Evolutionary conservation across 1,284 basidiomycete species (phyloP), one percentile per base, ranked within the genome.

Genomic region (Trametes versicolor): DNA sequence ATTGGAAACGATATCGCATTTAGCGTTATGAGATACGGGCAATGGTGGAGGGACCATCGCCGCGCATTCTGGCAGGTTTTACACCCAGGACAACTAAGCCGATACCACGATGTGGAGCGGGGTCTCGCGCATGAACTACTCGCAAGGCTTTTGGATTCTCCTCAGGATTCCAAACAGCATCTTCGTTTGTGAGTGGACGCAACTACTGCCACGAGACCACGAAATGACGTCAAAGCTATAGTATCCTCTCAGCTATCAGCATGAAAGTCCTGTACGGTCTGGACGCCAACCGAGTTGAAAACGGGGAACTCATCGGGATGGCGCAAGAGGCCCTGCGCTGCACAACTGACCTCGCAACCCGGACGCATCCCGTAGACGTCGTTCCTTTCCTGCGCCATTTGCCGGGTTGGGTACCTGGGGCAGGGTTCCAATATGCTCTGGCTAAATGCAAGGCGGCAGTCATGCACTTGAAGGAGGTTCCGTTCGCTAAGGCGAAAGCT

Each of bases 201-300:
- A 13, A 7, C 32, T 21, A 6, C 29, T 19, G 12, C 8, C 50
- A 21, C 17, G 29, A 17, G 29, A 21, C 4, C 7, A 19, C 32
- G 25, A 21, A 10, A 4, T n/a, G 8, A 19, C 34, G 17, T 29
- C 8, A 19, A 13, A 39, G 12, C 15, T 21, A 8, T 25, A 50
- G 61, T 21, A 7, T 27, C 19, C 53, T 63, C 29, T 9, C 43
- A n/a, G 48, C 55, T 4, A 47, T 10, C 21, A 64, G 61, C 3
- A n/a, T 68, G 4, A 58, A 58, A 17, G 54, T 69, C n/a, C 36
- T 58, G 0, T 69, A 70, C 60, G 69, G 60, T 12, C 59, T 67
- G 10, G 32, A 58, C 23, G 45, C 62, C 5, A 19, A 41, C 7
- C 32, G 47, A 15, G 47, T 51, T 13, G 53, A 52, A 3, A 55